Evolutionary conservation across 176 grass and related monocot species (phyloP), one percentile per base, ranked within the genome.

Genomic region (Carex scoparia): DNA sequence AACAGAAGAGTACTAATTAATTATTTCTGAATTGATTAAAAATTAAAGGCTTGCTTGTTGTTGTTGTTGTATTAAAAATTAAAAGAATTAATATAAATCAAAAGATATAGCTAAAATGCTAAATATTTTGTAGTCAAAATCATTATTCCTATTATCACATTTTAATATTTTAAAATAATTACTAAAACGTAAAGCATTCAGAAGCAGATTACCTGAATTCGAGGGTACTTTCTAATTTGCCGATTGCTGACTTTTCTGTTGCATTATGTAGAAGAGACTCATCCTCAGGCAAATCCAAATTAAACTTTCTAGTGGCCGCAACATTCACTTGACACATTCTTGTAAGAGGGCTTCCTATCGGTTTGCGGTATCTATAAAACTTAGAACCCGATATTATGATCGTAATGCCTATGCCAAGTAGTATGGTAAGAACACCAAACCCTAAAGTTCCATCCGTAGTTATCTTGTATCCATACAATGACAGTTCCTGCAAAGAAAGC

Each of bases 291-390:
- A 87, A 23, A 46, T 61, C 33, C 42, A 85, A 28, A 31, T 81
- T 83, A 71, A 70, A 69, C 51, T 92, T 92, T 56, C 82, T 82
- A 65, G 84, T 23, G 49, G 87, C 86, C 11, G 90, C 87, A 49
- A 92, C 87, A 83, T 85, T 53, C 44, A 92, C 90, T 82, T 89
- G 84, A 65, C 76, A 89, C 53, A 87, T 75, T 58, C 79, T 87
- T 71, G 61, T 67, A 63, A 92, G 3, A 79, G 85, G 85, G 85
- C 90, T 92, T 54, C 84, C 90, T 18, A 80, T 79, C 42, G 87
- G 90, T 69, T 87, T 78, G 53, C 61, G 81, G 57, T 87, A 87
- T 81, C 87, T 89, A 89, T 92, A 92, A 38, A 79, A 46, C 28
- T 63, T 81, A 4, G 81, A 79, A 68, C 90, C 87, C 18, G 60